Percentiles rank a stretch among this genome's conserved stretches.
Conservation (phyloP, 192 early-diverging fungal genomes). For the Glomus cerebriforme region DNA sequence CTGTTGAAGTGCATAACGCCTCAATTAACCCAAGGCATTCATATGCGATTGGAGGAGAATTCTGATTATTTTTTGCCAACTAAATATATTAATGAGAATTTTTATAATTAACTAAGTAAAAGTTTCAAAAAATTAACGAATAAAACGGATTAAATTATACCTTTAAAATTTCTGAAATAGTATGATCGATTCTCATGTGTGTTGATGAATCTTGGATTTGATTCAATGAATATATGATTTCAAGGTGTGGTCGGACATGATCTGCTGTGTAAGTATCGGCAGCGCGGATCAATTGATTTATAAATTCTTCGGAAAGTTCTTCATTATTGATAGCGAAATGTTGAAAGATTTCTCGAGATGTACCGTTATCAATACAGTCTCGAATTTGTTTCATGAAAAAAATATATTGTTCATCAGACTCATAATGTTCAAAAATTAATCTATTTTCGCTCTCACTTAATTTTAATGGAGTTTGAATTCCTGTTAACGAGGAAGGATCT, state of each 20-base stretch:
- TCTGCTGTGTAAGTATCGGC: constrained; percentile 18
- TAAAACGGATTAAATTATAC: background rate
- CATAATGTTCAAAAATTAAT: constrained; percentile 20
- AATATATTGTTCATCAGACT: constrained; percentile 11
- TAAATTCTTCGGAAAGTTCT: constrained; percentile 11
- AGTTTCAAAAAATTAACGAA: background rate
- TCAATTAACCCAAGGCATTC: constrained; percentile 31
- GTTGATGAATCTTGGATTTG: constrained; percentile 15
- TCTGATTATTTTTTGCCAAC: constrained; percentile 11
- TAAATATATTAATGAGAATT: background rate
- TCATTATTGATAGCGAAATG: constrained; percentile 23
- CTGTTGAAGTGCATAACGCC: background rate
- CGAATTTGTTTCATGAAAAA: constrained; percentile 30
- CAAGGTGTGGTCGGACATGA: constrained; percentile 16
- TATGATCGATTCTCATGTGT: background rate
- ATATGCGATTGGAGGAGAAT: background rate
- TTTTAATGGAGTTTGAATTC: constrained; percentile 8
- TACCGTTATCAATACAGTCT: background rate
- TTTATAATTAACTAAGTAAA: background rate
- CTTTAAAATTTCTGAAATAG: constrained; percentile 12
- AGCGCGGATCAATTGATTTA: constrained; percentile 23
- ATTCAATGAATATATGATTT: constrained; percentile 16
- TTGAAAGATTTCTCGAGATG: constrained; percentile 17
- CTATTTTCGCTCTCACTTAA: background rate
- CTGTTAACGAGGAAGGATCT: background rate